phyloP scores from a whole-genome alignment of 306 rosid species.

The Fragaria vesca region DNA sequence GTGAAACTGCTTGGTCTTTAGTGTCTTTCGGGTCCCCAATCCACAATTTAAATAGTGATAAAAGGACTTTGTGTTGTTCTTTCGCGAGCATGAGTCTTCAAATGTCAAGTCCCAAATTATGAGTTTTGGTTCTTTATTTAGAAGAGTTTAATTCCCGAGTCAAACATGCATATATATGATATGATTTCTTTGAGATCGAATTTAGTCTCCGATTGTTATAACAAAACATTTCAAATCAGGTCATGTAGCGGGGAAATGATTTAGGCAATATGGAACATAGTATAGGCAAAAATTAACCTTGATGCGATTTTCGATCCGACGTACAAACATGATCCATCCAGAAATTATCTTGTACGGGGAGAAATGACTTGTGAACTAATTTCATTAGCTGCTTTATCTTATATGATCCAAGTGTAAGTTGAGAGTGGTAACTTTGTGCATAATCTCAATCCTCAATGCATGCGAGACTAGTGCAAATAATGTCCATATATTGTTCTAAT shows the following conservation, averaged over 20 bases:
- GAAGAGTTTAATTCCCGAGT: background rate
- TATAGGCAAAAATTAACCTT: background rate
- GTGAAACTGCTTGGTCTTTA: constrained; percentile 26
- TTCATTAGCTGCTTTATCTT: background rate
- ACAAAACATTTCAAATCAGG: background rate
- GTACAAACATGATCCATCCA: background rate
- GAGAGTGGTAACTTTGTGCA: background rate
- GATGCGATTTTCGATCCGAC: background rate
- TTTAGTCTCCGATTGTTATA: background rate
- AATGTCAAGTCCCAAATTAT: constrained; percentile 33
- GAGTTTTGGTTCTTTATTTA: background rate
- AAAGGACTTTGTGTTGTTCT: constrained; percentile 56
- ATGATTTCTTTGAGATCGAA: background rate
- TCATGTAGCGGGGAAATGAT: background rate
- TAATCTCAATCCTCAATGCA: background rate
- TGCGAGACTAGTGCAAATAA: background rate
- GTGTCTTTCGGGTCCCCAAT: constrained; percentile 46
- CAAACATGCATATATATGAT: background rate
- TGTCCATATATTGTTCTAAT: background rate
- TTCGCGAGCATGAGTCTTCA: constrained; percentile 46
- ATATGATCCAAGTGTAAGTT: background rate
- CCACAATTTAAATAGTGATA: constrained; percentile 40
- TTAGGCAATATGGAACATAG: background rate
- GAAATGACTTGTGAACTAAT: background rate
- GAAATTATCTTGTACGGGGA: background rate